phyloP scores from a whole-genome alignment of 2,329 filamentous ascomycete genomes.

The Ceratocystis albifundus region DNA sequence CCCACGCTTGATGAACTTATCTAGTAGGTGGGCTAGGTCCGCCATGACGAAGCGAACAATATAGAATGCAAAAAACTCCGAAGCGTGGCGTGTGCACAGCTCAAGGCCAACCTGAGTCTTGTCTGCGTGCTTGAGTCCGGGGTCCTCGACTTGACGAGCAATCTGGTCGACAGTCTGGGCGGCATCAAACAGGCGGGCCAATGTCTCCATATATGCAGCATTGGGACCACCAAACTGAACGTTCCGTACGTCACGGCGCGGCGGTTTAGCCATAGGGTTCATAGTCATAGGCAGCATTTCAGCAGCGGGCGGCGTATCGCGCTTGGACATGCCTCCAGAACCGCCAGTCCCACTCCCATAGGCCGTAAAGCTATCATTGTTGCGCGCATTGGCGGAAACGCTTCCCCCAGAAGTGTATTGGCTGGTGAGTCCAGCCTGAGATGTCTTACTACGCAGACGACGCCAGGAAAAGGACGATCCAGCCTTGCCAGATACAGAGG shows the following conservation, averaged over 20 bases:
- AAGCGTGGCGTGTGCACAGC: conserved; percentile 80
- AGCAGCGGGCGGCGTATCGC: conserved; percentile 41
- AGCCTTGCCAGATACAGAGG: conserved; percentile 56
- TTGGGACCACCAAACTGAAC: conserved; percentile 72
- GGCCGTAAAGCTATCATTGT: neutral
- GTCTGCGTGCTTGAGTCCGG: conserved; percentile 78
- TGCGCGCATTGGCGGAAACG: conserved; percentile 24
- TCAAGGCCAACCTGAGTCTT: conserved; percentile 93
- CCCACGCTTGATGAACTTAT: conserved; percentile 94
- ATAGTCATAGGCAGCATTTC: conserved; percentile 66
- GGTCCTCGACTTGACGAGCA: conserved; percentile 89
- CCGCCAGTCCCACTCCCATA: conserved; percentile 24
- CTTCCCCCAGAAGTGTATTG: conserved; percentile 34
- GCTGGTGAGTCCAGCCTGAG: conserved; percentile 47
- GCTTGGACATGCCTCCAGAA: conserved; percentile 28
- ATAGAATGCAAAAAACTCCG: conserved; percentile 96
- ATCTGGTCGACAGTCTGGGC: conserved; percentile 91
- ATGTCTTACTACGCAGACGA: conserved; percentile 80
- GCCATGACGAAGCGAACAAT: conserved; percentile 87
- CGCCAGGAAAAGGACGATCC: conserved; percentile 67
- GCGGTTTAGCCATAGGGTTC: conserved; percentile 52
- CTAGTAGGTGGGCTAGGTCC: conserved; percentile 72
- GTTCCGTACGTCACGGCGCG: conserved; percentile 57
- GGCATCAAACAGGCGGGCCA: conserved; percentile 85
- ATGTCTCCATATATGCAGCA: conserved; percentile 77